phyloP scores from a whole-genome alignment of 805 yeast genomes.

The Kockiozyma suomiensis region DNA sequence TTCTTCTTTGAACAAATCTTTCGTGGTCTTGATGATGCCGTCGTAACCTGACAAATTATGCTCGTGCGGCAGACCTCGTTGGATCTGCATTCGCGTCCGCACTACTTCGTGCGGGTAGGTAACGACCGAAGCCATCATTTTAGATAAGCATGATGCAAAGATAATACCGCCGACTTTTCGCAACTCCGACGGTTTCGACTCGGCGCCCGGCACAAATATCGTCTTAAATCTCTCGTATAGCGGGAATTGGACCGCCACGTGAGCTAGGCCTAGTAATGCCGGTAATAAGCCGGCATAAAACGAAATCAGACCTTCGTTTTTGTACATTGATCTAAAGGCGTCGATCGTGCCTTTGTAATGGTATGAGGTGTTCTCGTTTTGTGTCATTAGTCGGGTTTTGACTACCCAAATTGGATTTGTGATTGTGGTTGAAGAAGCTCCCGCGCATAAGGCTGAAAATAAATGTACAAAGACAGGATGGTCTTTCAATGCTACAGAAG shows the following conservation, averaged over 20 bases:
- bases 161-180: slow-evolving; percentile 49
- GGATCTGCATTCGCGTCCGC: slow-evolving; percentile 85
- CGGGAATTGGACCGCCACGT: slow-evolving; percentile 96
- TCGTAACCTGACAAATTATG: slow-evolving; percentile 35
- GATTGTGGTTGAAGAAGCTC: slow-evolving; percentile 76
- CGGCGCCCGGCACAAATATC: slow-evolving; percentile 46
- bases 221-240: slow-evolving; percentile 79
- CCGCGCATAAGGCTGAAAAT: slow-evolving; percentile 80
- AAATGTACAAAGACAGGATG: slow-evolving; percentile 45
- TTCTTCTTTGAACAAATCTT: slow-evolving; percentile 58
- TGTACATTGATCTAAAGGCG: slow-evolving; percentile 79
- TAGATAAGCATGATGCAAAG: slow-evolving; percentile 74
- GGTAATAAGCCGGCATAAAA: slow-evolving; percentile 91
- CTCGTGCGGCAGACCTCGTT: slow-evolving; percentile 25
- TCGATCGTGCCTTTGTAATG: slow-evolving; percentile 77
- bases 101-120: slow-evolving; percentile 94
- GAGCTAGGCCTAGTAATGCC: slow-evolving; percentile 84
- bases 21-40: slow-evolving; percentile 44
- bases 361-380: slow-evolving; percentile 41
- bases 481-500: slow-evolving; percentile 38
- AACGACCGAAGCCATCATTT: slow-evolving; percentile 82
- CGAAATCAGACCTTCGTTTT: slow-evolving; percentile 74
- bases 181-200: slow-evolving; percentile 31
- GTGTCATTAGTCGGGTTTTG: slow-evolving; percentile 83
- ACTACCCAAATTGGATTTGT: slow-evolving; percentile 99